These are phyloP conservation scores for Cladophialophora exuberans DNA, from an alignment of 2,329 filamentous ascomycete species.

Conservation along the genomic window DNA sequence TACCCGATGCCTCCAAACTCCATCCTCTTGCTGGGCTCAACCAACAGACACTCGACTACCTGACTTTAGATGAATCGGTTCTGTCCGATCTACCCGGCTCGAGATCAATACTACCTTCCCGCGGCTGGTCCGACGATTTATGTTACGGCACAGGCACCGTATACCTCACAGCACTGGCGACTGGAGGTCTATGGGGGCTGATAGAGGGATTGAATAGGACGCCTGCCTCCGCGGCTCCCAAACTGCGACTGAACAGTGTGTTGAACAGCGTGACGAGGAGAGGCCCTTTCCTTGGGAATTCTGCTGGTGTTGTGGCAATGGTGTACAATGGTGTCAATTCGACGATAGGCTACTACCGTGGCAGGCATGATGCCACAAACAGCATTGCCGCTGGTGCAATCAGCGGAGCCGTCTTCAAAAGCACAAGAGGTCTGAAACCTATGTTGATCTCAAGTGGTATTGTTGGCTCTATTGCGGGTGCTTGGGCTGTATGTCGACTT, in stretches of 20 bases:
- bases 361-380: slow-evolving; percentile 88
- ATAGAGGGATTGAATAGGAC: slow-evolving; percentile 81
- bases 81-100: slow-evolving; percentile 84
- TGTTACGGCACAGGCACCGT: slow-evolving; percentile 97
- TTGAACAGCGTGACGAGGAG: slow-evolving; percentile 91
- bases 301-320: slow-evolving; percentile 91
- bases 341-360: slow-evolving; percentile 74
- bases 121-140: slow-evolving; percentile 96
- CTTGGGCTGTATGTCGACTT: slow-evolving; percentile 79
- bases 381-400: slow-evolving; percentile 82
- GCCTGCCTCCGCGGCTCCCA: slow-evolving; percentile 74
- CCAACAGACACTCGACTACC: slow-evolving; percentile 90
- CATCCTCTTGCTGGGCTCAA: slow-evolving; percentile 94
- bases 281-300: slow-evolving; percentile 95
- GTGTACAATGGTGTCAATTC: slow-evolving; percentile 95
- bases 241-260: slow-evolving; percentile 89
- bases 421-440: slow-evolving; percentile 82
- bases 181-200: slow-evolving; percentile 91
- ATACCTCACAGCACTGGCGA: slow-evolving; percentile 81
- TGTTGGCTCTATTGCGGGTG: slow-evolving; percentile 80
- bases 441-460: slow-evolving; percentile 95
- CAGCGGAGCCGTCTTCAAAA: slow-evolving; percentile 95
- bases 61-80: slow-evolving; percentile 88
- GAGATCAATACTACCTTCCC: slow-evolving; percentile 86
- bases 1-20: slow-evolving; percentile 84